Percentiles rank a stretch among this genome's conserved stretches.
Evolutionary conservation across 768 basidiomycete species (phyloP).

Genomic region (Kwoniella mangroviensis): DNA sequence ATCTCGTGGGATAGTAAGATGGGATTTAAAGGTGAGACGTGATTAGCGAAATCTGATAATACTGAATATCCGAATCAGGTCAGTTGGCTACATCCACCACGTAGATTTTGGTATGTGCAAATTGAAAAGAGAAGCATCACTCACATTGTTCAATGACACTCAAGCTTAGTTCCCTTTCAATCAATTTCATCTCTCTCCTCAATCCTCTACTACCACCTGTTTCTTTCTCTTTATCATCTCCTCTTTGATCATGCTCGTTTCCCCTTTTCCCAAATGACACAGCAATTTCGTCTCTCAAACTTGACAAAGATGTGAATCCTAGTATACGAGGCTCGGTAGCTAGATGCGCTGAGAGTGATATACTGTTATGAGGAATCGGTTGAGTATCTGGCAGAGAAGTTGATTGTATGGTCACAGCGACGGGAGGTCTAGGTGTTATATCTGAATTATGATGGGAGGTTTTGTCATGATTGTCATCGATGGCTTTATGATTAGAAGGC

Average conservation of each 20-base stretch:
- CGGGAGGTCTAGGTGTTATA: no score
- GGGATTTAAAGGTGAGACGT: constrained; percentile 3
- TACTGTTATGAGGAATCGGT: background rate
- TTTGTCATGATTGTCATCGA: no score
- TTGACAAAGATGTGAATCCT: background rate
- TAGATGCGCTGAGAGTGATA: constrained; percentile 4
- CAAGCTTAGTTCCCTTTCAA: constrained; percentile 4
- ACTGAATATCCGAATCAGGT: background rate
- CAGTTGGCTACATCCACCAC: background rate
- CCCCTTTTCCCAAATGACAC: background rate
- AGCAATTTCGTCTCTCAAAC: constrained; percentile 2
- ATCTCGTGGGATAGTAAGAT: constrained; percentile 6
- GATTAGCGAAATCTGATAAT: background rate
- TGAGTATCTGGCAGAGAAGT: no score
- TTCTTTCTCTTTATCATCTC: background rate
- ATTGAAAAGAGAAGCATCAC: no score
- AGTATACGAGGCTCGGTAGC: constrained; percentile 7
- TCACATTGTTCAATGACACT: constrained; percentile 2
- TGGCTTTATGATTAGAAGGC: background rate
- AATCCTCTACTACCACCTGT: background rate
- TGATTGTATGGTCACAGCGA: no score
- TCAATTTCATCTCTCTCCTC: background rate
- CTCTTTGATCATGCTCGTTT: background rate
- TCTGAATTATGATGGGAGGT: no score
- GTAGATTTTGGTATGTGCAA: no score